Evolutionary conservation across 257 asterid species (phyloP).

Genomic region (Fraxinus cuspidata): DNA sequence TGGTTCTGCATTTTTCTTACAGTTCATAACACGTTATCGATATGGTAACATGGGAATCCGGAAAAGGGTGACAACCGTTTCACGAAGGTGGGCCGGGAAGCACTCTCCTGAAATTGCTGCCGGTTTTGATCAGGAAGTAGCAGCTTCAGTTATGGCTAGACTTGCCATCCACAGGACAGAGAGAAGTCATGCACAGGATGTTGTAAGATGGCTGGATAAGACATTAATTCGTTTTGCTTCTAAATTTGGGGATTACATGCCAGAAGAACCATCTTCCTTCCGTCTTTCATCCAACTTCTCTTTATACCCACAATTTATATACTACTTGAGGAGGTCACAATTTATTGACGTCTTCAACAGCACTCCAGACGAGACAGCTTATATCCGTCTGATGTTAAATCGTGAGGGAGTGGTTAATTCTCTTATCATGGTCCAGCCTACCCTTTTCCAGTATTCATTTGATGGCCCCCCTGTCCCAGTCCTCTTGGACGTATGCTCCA

Average conservation of each 20-base stretch:
- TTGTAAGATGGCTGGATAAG: conserved; percentile 83
- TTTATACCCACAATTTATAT: conserved; percentile 88
- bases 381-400: conserved; percentile 72
- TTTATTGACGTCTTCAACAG: conserved; percentile 81
- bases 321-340: conserved; percentile 85
- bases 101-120: conserved; percentile 71
- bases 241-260: conserved; percentile 83
- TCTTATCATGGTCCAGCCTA: conserved; percentile 92
- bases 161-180: conserved; percentile 64
- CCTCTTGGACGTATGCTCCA: conserved; percentile 73
- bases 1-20: conserved; percentile 76
- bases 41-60: conserved; percentile 66
- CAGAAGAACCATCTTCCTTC: conserved; percentile 84
- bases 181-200: conserved; percentile 49
- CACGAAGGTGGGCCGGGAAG: conserved; percentile 88
- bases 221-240: conserved; percentile 66
- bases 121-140: conserved; percentile 96
- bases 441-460: conserved; percentile 85
- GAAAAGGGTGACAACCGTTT: conserved; percentile 89
- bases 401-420: conserved; percentile 88
- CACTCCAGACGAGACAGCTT: conserved; percentile 92
- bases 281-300: conserved; percentile 81
- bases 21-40: conserved; percentile 77
- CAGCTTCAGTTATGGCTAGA: conserved; percentile 89
- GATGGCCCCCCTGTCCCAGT: conserved; percentile 95